These are phyloP conservation scores for Lasiosphaeria hispida DNA, from an alignment of 495 filamentous ascomycete genomes.

Conservation along the genomic window DNA sequence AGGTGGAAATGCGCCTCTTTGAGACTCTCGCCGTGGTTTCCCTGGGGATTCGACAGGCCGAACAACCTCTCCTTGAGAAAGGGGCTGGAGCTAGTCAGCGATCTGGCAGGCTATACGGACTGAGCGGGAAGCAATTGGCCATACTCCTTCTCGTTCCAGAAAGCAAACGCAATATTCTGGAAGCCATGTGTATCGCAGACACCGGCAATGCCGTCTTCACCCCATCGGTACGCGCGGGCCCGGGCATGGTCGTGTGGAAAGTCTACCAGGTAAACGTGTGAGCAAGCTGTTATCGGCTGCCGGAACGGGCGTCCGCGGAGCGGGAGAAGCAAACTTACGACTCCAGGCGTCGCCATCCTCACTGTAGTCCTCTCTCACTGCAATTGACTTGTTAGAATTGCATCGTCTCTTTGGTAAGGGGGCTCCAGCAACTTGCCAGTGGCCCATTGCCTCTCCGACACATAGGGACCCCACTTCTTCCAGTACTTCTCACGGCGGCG, in stretches of 20 bases:
- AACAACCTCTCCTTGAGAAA: conserved; percentile 94
- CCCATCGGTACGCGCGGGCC: conserved; percentile 87
- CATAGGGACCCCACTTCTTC: conserved; percentile 91
- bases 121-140: conserved; percentile 21
- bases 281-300: background rate
- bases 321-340: conserved; percentile 55
- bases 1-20: conserved; percentile 96
- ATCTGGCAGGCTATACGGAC: background rate
- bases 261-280: conserved; percentile 49
- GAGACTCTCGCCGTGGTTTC: conserved; percentile 93
- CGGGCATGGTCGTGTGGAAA: conserved; percentile 90
- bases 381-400: conserved; percentile 24
- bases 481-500: conserved; percentile 76
- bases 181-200: conserved; percentile 87
- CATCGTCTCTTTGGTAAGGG: conserved; percentile 3
- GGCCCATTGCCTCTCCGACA: conserved; percentile 82
- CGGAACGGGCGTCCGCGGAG: background rate
- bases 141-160: conserved; percentile 97
- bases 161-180: conserved; percentile 90
- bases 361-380: conserved; percentile 91
- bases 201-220: conserved; percentile 95
- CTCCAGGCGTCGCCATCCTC: conserved; percentile 92
- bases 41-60: conserved; percentile 90
- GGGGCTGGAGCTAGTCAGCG: conserved; percentile 51
- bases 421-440: conserved; percentile 56